phyloP scores from a whole-genome alignment of 768 basidiomycete species.

The Pleurotus giganteus region DNA sequence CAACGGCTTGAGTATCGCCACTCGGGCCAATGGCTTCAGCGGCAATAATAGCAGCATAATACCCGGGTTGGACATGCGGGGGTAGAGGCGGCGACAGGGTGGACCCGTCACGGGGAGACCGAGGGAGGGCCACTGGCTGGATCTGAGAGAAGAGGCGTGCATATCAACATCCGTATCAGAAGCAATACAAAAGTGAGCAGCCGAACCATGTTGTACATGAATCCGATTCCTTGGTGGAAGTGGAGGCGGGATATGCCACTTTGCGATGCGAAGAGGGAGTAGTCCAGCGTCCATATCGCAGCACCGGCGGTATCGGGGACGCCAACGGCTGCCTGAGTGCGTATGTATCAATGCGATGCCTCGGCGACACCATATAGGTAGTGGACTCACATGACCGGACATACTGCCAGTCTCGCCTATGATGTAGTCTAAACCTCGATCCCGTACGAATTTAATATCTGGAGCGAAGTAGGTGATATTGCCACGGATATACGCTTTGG shows the following conservation, averaged over 20 bases:
- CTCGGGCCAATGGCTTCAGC: conserved; percentile 54
- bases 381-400: conserved; percentile 38
- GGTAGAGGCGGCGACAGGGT: conserved; percentile 44
- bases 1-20: conserved; percentile 39
- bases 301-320: conserved; percentile 70
- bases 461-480: conserved; percentile 52
- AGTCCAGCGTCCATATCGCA: conserved; percentile 67
- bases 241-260: conserved; percentile 52
- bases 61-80: conserved; percentile 64
- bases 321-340: conserved; percentile 50
- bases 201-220: conserved; percentile 64
- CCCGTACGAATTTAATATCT: conserved; percentile 51
- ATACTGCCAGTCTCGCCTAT: conserved; percentile 63
- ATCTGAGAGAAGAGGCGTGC: conserved; percentile 52
- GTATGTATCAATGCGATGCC: neutral
- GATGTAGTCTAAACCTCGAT: conserved; percentile 50
- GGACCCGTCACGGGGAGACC: conserved; percentile 56
- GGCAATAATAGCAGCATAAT: conserved; percentile 63
- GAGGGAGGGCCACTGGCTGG: conserved; percentile 57
- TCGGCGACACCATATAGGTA: neutral
- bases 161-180: neutral
- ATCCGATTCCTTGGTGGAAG: conserved; percentile 70
- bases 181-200: too few species aligned
- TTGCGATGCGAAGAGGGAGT: conserved; percentile 57
- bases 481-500: conserved; percentile 52